Base-by-base conservation (phyloP, 1,284 basidiomycete genomes). In the Mycena sp. region DNA sequence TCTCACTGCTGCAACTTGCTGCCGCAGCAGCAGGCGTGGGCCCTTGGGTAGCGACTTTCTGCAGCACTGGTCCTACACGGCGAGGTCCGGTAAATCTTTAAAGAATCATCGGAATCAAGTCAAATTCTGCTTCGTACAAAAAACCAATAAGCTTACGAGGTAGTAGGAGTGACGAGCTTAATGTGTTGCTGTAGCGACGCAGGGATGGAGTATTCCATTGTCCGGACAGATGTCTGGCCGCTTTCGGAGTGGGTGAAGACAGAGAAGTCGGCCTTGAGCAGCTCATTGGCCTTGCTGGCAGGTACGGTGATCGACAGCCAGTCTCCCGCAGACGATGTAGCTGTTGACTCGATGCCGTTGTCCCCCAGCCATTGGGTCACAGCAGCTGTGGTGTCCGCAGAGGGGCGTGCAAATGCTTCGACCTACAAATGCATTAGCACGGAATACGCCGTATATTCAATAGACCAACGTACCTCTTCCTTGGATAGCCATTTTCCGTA, bases 401-500 rank as follows among this genome's bases (percentile, higher is more conserved):
- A 73, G 1, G 84, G 84, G 1, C 78, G 75, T 29, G 82, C 76
- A 46, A 83, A 71, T 6, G 58, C 58, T 17, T 61, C 61, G 19
- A 71, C 67, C 70, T 72, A 25, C 21, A 25, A 23, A 48, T n/a
- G 38, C 17, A 40, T 48, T 14, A 61, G 16, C 21, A 26, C 17
- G 9, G 32, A 30, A 26, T 21, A 50, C 16, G 12, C n/a, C 6
- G 23, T 6, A 2, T 16, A 44, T 40, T 5, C 12, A 29, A 3
- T 5, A 29, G 11, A 75, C 58, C 61, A 23, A 74, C 10, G 67
- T 70, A 85, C 83, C 50, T 84, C 74, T 35, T 81, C 78, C 51
- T 77, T 77, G 19, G 79, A 78, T 14, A 86, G 75, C 67, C 83
- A 82, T 53, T 79, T 72, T 28, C 85, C 83, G 67, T 85, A 86